Conservation (phyloP, 257 asterid genomes). For the Verbena officinalis region DNA sequence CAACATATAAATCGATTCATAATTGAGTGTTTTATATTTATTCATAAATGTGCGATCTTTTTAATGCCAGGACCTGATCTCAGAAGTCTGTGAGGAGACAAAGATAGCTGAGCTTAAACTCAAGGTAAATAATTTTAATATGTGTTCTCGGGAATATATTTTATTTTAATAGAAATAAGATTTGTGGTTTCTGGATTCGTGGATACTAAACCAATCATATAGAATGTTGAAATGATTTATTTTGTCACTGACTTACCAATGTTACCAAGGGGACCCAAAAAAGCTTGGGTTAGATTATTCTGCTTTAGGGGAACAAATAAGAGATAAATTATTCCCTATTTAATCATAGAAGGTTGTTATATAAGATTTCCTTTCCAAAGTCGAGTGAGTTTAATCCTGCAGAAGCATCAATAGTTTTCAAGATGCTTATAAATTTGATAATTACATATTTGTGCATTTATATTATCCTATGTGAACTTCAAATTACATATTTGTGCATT, state of each 20-base stretch:
- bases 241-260: slow-evolving; percentile 1
- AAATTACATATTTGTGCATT: slow-evolving; percentile 8
- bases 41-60: slow-evolving; percentile 20
- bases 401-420: neutral
- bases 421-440: neutral
- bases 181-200: slow-evolving; percentile 7
- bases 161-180: slow-evolving; percentile 3
- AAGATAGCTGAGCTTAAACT: slow-evolving; percentile 80
- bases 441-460: too few species aligned
- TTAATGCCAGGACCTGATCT: slow-evolving; percentile 56
- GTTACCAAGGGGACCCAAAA: slow-evolving; percentile 12
- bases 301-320: slow-evolving; percentile 3
- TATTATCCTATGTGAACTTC: neutral
- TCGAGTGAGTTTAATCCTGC: slow-evolving; percentile 25
- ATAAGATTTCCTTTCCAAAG: neutral
- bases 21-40: slow-evolving; percentile 20
- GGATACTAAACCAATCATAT: neutral
- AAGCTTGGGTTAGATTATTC: neutral
- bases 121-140: slow-evolving; percentile 48
- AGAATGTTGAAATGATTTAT: slow-evolving; percentile 8
- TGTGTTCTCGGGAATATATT: neutral
- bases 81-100: slow-evolving; percentile 78
- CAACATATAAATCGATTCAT: slow-evolving; percentile 3
- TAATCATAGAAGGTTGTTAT: neutral
- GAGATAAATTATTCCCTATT: slow-evolving; percentile 1